Conservation (phyloP, 345 rosid genomes). For the Salix exigua region DNA sequence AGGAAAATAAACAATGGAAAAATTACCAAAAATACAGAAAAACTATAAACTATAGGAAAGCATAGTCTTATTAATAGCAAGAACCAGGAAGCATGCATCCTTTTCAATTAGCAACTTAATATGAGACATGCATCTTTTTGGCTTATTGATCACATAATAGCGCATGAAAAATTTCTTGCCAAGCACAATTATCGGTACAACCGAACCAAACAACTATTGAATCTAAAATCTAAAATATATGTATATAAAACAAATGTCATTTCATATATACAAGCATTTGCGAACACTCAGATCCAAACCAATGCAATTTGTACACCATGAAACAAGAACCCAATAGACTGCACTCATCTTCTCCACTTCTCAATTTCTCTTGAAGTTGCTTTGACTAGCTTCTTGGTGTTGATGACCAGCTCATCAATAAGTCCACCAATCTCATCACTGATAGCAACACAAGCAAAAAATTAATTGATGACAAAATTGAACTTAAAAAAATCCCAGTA, state of each 20-base stretch:
- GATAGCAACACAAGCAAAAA: conserved; percentile 6
- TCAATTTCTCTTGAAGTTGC: conserved; percentile 72
- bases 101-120: too few relatives aligned
- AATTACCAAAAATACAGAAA: too few relatives aligned
- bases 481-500: neutral
- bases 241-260: neutral
- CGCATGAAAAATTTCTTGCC: too few relatives aligned
- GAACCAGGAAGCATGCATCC: too few relatives aligned
- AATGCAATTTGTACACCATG: neutral
- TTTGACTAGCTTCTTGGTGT: conserved; percentile 59
- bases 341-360: conserved; percentile 70
- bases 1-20: too few relatives aligned
- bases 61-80: too few relatives aligned
- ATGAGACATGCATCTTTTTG: too few relatives aligned
- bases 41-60: too few relatives aligned
- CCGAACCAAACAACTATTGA: too few relatives aligned
- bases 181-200: too few relatives aligned
- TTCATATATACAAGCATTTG: neutral
- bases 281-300: neutral
- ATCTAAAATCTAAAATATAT: too few relatives aligned
- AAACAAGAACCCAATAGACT: neutral
- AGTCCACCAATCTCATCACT: conserved; percentile 67
- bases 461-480: neutral
- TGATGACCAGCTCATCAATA: conserved; percentile 53
- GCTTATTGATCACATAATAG: too few relatives aligned